A percentile compares a stretch with the other conserved stretches of the same genome.
phyloP scores from a whole-genome alignment of 805 yeast species.

The Ogataea degrootiae region DNA sequence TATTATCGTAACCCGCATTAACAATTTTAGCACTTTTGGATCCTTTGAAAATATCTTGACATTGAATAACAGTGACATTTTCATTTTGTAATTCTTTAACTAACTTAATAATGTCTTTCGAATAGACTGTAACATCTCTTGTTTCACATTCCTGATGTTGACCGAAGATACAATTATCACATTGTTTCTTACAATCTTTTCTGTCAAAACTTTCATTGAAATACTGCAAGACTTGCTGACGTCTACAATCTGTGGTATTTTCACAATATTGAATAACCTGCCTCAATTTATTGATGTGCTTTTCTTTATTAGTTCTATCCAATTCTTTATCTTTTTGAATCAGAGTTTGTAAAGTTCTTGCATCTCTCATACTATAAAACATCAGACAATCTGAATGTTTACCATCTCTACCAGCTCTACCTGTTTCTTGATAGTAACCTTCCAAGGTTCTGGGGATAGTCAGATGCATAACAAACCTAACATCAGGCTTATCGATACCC shows the following conservation, averaged over 20 bases:
- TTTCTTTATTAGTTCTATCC: conserved; percentile 60
- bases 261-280: conserved; percentile 92
- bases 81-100: conserved; percentile 51
- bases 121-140: conserved; percentile 64
- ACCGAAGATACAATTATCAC: conserved; percentile 77
- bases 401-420: conserved; percentile 98
- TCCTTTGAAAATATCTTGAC: conserved; percentile 82
- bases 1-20: conserved; percentile 55
- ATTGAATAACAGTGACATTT: conserved; percentile 70
- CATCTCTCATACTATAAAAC: conserved; percentile 79
- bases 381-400: conserved; percentile 73
- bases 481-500: conserved; percentile 98
- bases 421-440: conserved; percentile 97
- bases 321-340: conserved; percentile 73
- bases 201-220: conserved; percentile 81
- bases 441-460: conserved; percentile 87
- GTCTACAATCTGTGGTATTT: conserved; percentile 82
- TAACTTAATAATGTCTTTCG: conserved; percentile 54
- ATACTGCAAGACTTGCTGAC: conserved; percentile 83
- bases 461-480: conserved; percentile 83
- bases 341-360: conserved; percentile 67
- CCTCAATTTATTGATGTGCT: conserved; percentile 68
- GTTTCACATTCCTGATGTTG: conserved; percentile 38
- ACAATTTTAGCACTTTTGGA: conserved; percentile 58
- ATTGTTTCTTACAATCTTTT: conserved; percentile 57